phyloP scores from a whole-genome alignment of 805 yeast genomes.

The Yarrowia phangngaensis region DNA sequence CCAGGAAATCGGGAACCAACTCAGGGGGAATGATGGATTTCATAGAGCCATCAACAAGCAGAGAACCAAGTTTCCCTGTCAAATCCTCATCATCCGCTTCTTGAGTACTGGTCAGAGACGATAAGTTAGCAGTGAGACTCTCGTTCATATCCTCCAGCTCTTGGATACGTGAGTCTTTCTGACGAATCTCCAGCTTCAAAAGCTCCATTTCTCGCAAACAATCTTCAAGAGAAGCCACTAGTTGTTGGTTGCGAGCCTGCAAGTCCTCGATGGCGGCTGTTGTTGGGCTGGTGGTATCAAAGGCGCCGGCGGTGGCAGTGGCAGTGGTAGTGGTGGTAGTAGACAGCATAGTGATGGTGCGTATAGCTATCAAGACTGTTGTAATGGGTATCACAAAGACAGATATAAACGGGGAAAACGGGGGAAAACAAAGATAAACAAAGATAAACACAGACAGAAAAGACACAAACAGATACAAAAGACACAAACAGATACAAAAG shows the following conservation, averaged over 20 bases:
- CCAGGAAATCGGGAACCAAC: conserved; percentile 2
- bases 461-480: too few relatives aligned
- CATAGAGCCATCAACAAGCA: not conserved
- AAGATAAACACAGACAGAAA: too few relatives aligned
- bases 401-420: too few relatives aligned
- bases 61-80: not conserved
- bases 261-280: not conserved
- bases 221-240: conserved; percentile 4
- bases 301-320: too few relatives aligned
- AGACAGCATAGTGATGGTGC: too few relatives aligned
- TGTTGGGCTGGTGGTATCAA: not conserved
- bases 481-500: too few relatives aligned
- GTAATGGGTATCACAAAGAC: too few relatives aligned
- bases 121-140: conserved; percentile 3
- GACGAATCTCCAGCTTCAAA: conserved; percentile 12
- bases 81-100: not conserved
- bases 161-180: not conserved
- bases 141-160: conserved; percentile 6
- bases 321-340: too few relatives aligned
- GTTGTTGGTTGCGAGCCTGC: conserved; percentile 9
- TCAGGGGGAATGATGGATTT: not conserved
- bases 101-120: not conserved
- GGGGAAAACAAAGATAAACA: too few relatives aligned
- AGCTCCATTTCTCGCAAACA: conserved; percentile 18
- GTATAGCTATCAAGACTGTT: too few relatives aligned